Base-by-base conservation (phyloP, 495 filamentous ascomycete genomes). In the Aspergillus coremiiformis region DNA sequence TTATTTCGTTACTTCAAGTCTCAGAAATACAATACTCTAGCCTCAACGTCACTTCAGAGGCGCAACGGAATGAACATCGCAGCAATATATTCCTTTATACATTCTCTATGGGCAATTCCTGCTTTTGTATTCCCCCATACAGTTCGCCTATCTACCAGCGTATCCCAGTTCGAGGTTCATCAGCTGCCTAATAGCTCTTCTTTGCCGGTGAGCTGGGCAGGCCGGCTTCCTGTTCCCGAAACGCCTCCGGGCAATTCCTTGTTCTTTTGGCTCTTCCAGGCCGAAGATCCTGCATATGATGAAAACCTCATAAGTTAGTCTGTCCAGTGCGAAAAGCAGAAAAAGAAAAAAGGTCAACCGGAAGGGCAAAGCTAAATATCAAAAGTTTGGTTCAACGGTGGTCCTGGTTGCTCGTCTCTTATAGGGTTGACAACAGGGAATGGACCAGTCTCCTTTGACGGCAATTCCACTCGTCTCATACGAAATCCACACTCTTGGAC, bases 391-490 rank as follows among this genome's bases (percentile, higher is more conserved):
- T 67, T 45, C 81, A 87, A 87, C 56, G 85, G 84, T 37, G 84
- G 84, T 19, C 79, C 78, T 5, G 84, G 84, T 6, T 89, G 84
- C 65, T 83, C 75, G 39, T 87, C 78, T 1, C 69, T 92, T 3
- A 77, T 81, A 52, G 86, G 86, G 6, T 64, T 91, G 1, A 61
- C 90, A 0, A 83, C 87, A 46, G 85, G 89, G 53, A 86, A 90
- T 56, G 86, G 88, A 0, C 86, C 87, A 15, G 15, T 69, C 19
- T 59, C 56, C 7, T 67, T 69, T 35, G 35, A 32, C 22, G 63
- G 61, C 2, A 65, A 67, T 27, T 62, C 67, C 3, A 64, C 65
- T 11, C 43, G 45, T 1, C 54, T 65, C 12, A 29, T 51, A 15
- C 61, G 30, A 14, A 70, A 70, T 27, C 68, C 62, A 4, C 59